Evolutionary conservation across 148 eudicot species (phyloP), one percentile per base, ranked within the genome.

Genomic region (Rhododendron kiyosumense): DNA sequence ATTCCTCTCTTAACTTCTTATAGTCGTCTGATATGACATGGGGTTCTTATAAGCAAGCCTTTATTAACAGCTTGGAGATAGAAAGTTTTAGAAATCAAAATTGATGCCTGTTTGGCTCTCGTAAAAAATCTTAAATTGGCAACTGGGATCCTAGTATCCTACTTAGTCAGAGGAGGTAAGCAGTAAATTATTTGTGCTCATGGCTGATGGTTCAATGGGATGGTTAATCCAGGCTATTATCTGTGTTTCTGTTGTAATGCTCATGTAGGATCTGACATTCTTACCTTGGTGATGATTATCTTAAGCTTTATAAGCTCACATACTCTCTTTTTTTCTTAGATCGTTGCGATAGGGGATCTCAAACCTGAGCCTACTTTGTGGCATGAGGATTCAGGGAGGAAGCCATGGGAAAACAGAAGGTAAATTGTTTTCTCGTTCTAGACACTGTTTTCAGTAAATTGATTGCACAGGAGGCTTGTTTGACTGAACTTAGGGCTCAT

Each of bases 331-430:
- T 63, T 10, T 34, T 78, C 84, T 30, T 92, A 96, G 99, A 87
- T 84, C 46, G 98, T 96, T 59, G 83, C 93, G 2, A 41, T 91
- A 51, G 93, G 91, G 36, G 98, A 96, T 89, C 43, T 96, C 36
- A 90, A 87, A 92, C 91, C 92, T 22, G 96, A 85, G 43, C 93
- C 97, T 67, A 93, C 90, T 26, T 63, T 96, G 63, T 96, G 99
- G 99, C 99, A 96, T 28, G 97, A 94, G 89, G 95, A 94, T 85
- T 81, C 90, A 75, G 93, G 95, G 75, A 90, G 93, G 88, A 88
- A 87, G 57, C 88, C 89, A 51, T 84, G 78, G 86, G 94, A 94
- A 63, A 92, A 91, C 78, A 93, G 93, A 89, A 92, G 96, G 98
- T 93, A 78, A 36, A 18, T 32, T 46, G 34, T 34, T 24, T 36